Evolutionary conservation across 1,139 yeast species (phyloP).

Genomic region (Kodamaea arcana): DNA sequence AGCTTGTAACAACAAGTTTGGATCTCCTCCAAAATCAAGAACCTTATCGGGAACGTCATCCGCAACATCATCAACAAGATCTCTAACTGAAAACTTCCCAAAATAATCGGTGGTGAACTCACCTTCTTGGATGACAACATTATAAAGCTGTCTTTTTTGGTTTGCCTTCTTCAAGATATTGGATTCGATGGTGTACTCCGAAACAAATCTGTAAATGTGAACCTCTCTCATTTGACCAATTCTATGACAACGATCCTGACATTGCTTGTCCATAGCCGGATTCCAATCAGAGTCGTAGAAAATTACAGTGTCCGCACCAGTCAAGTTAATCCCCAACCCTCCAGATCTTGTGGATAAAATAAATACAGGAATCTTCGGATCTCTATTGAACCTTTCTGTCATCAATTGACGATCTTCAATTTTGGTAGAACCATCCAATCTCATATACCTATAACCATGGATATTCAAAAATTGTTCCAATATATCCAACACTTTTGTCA

Average conservation of each 20-base stretch:
- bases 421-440: conserved; percentile 96
- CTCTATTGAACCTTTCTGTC: conserved; percentile 90
- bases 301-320: conserved; percentile 99
- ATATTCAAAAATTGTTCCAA: conserved; percentile 90
- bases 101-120: conserved; percentile 97
- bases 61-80: conserved; percentile 67
- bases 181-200: conserved; percentile 94
- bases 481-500: conserved; percentile 94
- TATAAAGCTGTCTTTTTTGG: conserved; percentile 91
- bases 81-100: conserved; percentile 84
- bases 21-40: conserved; percentile 48
- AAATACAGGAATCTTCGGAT: conserved; percentile 81
- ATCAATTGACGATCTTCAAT: conserved; percentile 93
- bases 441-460: conserved; percentile 90
- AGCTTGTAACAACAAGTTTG: conserved; percentile 78
- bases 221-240: conserved; percentile 98
- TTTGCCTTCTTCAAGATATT: conserved; percentile 92
- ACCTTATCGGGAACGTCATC: conserved; percentile 36
- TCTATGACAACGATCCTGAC: conserved; percentile 98
- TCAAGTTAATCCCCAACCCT: conserved; percentile 93
- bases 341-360: conserved; percentile 95
- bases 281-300: conserved; percentile 99
- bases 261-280: conserved; percentile 99
- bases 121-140: conserved; percentile 96
- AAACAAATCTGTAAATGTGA: conserved; percentile 92